These are phyloP conservation scores for Dianthus caryophyllus DNA, from an alignment of 148 eudicot species.

Conservation along the genomic window DNA sequence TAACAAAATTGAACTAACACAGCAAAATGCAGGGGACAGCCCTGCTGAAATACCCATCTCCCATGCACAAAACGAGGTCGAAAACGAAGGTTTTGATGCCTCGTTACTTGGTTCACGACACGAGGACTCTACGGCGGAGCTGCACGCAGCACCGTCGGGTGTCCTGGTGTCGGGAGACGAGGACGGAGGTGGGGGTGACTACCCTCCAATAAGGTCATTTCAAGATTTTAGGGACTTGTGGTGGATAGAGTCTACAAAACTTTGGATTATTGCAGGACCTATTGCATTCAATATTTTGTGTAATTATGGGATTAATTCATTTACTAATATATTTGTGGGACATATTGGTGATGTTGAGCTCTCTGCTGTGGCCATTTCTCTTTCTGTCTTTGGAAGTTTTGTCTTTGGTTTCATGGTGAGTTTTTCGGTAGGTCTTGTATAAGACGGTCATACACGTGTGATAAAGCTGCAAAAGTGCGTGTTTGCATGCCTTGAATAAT, in stretches of 20 bases:
- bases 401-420: conserved; percentile 92
- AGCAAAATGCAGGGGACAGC: conserved; percentile 37
- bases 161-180: conserved; percentile 28
- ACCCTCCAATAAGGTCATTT: conserved; percentile 35
- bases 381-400: conserved; percentile 78
- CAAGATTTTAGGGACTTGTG: conserved; percentile 39
- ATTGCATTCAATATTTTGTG: conserved; percentile 92
- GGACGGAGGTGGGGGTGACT: conserved; percentile 45
- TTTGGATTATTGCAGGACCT: conserved; percentile 84
- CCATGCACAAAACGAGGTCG: conserved; percentile 17
- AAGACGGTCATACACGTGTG: no score
- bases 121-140: conserved; percentile 22
- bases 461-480: no score
- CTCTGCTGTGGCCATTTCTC: conserved; percentile 80
- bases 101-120: conserved; percentile 19
- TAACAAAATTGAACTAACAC: conserved; percentile 25
- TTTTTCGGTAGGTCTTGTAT: background rate
- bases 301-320: conserved; percentile 83
- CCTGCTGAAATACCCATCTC: conserved; percentile 20
- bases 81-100: conserved; percentile 29
- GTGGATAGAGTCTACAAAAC: conserved; percentile 46
- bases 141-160: conserved; percentile 58
- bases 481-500: no score
- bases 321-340: conserved; percentile 84
- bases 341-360: conserved; percentile 90